Conservation (phyloP, 306 rosid genomes). For the Pyrus betulifolia region DNA sequence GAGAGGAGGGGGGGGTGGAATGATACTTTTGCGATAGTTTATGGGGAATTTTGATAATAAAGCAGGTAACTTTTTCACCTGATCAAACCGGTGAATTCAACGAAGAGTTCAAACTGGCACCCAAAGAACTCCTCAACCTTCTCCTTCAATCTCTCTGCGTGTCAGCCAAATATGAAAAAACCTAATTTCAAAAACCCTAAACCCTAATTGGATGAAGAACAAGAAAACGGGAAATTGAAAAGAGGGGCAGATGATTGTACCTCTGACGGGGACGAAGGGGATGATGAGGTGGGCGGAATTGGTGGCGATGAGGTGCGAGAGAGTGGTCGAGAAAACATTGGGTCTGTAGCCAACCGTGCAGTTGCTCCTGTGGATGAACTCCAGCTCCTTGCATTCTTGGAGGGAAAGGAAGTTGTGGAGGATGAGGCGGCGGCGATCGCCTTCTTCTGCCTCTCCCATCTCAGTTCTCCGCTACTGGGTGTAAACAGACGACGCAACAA, state of each 20-base stretch:
- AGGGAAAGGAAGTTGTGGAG: slow-evolving; percentile 35
- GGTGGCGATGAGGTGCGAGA: slow-evolving; percentile 77
- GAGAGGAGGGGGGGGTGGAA: no score
- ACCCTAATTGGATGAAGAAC: background rate
- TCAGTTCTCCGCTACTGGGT: background rate
- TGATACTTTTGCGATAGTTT: no score
- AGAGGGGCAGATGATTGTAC: slow-evolving; percentile 6
- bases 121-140: slow-evolving; percentile 78
- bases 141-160: slow-evolving; percentile 81
- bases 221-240: background rate
- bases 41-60: no score
- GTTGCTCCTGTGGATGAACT: slow-evolving; percentile 82
- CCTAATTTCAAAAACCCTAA: background rate
- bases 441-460: slow-evolving; percentile 6
- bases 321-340: slow-evolving; percentile 77
- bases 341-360: slow-evolving; percentile 86
- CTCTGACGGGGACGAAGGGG: slow-evolving; percentile 80
- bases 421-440: slow-evolving; percentile 44
- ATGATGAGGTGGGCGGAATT: slow-evolving; percentile 57
- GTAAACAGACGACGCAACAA: no score
- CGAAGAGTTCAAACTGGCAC: slow-evolving; percentile 67
- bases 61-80: slow-evolving; percentile 29
- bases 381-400: slow-evolving; percentile 43
- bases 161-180: background rate
- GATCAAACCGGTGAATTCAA: slow-evolving; percentile 91